Base-by-base conservation (phyloP, 2,329 filamentous ascomycete species). In the Fusarium gaditjirri region DNA sequence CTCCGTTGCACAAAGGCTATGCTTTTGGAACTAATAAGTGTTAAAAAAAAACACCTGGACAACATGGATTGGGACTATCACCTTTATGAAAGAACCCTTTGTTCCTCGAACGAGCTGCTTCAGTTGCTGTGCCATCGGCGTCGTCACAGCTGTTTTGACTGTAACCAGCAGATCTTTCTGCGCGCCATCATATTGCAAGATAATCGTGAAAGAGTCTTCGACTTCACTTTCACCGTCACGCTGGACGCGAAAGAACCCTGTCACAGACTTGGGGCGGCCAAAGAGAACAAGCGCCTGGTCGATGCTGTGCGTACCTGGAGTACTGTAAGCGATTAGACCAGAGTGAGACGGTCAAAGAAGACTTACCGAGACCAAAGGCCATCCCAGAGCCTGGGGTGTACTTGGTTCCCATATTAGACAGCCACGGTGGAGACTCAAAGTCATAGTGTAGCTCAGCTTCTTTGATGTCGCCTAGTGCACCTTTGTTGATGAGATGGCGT, bases 371-470 rank as follows among this genome's bases (percentile, higher is more conserved):
- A 2, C 80, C 84, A 66, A 83, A 86, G 0, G 82, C 73, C 78
- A 85, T 82, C 1, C 84, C 84, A 2, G 80, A 74, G 0, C 84
- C 84, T 0, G 82, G 81, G 0, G 70, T 75, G 47, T 82, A 82
- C 35, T 79, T 79, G 9, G 56, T 61, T 0, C 71, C 81, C 76
- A 80, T 81, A 1, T 46, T 57, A 1, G 76, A 63, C 0, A 85
- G 71, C 83, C 83, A 86, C 2, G 76, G 46, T 0, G 84, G 81
- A 1, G 79, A 80, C 39, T 83, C 83, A 42, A 85, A 87, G 75
- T 93, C 91, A 65, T 91, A 92, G 78, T 92, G 90, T 6, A 90
- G 86, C 73, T 92, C 87, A 55, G 89, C 92, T 71, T 92, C 91
- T 41, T 87, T 86, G 53, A 92, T 82, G 4, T 90, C 85, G 21